Evolutionary conservation across 352 stramenopile species (phyloP).

Genomic region (Nothophytophthora sp.): DNA sequence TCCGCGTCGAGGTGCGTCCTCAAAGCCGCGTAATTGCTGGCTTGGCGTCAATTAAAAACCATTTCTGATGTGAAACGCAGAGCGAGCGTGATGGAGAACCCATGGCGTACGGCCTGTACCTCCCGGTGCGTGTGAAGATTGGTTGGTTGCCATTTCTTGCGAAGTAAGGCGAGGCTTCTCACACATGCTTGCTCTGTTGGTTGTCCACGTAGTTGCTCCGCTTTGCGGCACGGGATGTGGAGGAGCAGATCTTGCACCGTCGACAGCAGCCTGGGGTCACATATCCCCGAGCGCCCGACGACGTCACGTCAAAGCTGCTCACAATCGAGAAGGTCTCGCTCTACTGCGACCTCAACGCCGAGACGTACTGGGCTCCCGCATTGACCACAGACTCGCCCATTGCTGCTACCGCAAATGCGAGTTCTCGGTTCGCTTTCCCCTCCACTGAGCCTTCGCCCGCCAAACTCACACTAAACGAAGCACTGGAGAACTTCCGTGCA

Average conservation of each 20-base stretch:
- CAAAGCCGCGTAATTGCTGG: too few species aligned
- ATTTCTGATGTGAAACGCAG: slow-evolving; percentile 22
- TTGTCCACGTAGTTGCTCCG: slow-evolving; percentile 65
- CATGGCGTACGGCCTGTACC: slow-evolving; percentile 60
- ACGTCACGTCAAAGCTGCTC: slow-evolving; percentile 54
- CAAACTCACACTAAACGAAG: slow-evolving; percentile 10
- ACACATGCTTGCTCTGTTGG: too few species aligned
- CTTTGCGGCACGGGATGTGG: slow-evolving; percentile 44
- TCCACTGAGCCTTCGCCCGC: neutral
- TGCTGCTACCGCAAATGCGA: neutral
- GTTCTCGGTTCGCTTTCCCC: neutral
- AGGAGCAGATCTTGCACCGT: slow-evolving; percentile 65
- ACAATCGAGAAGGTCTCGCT: slow-evolving; percentile 60
- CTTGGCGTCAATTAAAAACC: too few species aligned
- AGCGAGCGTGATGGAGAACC: slow-evolving; percentile 35
- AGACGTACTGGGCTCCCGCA: slow-evolving; percentile 24
- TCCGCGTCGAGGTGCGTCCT: slow-evolving; percentile 82
- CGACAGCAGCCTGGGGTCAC: slow-evolving; percentile 49
- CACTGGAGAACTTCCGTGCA: slow-evolving; percentile 38
- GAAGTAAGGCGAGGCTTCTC: neutral
- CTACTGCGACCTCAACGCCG: slow-evolving; percentile 58
- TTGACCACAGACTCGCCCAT: neutral
- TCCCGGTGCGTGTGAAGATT: slow-evolving; percentile 34
- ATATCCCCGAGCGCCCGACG: slow-evolving; percentile 36
- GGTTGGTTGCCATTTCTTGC: too few species aligned